Conservation (phyloP, 1,284 basidiomycete genomes). For the Ustilago tritici region DNA sequence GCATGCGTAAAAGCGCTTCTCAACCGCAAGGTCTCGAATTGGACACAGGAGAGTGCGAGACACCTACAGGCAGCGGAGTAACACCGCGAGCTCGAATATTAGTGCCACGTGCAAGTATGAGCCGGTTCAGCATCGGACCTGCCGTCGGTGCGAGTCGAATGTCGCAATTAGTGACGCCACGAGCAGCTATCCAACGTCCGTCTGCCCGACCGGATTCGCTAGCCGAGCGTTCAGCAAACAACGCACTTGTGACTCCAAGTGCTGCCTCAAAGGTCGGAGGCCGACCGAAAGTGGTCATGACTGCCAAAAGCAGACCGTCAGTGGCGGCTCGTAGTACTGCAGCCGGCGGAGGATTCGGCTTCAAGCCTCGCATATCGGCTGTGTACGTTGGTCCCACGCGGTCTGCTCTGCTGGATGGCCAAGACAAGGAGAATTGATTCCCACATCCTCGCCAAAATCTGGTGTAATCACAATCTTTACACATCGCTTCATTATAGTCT, state of each 20-base stretch:
- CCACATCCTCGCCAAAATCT: not conserved
- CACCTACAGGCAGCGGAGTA: slow-evolving; percentile 3
- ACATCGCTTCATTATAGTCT: not conserved
- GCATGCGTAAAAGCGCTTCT: slow-evolving; percentile 41
- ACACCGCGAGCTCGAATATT: slow-evolving; percentile 19
- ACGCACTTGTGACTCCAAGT: not conserved
- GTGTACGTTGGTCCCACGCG: slow-evolving; percentile 18
- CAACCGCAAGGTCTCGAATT: slow-evolving; percentile 32
- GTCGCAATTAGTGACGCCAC: slow-evolving; percentile 6
- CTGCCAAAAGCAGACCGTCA: slow-evolving; percentile 7
- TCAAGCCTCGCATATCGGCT: slow-evolving; percentile 37
- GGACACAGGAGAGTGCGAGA: slow-evolving; percentile 5
- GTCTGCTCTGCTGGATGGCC: slow-evolving; percentile 8
- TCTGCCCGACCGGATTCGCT: slow-evolving; percentile 5
- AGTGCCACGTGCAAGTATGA: slow-evolving; percentile 37
- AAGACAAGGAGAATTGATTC: slow-evolving; percentile 37
- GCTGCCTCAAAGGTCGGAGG: slow-evolving; percentile 7
- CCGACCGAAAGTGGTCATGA: not conserved
- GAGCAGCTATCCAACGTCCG: not conserved
- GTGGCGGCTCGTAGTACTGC: not conserved
- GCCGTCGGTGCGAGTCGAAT: not conserved
- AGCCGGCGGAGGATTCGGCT: slow-evolving; percentile 26
- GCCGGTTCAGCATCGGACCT: slow-evolving; percentile 17
- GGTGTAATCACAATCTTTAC: not conserved
- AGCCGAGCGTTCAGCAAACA: not conserved